Evolutionary conservation across 345 rosid species (phyloP).

Genomic region (Aurinia saxatilis): DNA sequence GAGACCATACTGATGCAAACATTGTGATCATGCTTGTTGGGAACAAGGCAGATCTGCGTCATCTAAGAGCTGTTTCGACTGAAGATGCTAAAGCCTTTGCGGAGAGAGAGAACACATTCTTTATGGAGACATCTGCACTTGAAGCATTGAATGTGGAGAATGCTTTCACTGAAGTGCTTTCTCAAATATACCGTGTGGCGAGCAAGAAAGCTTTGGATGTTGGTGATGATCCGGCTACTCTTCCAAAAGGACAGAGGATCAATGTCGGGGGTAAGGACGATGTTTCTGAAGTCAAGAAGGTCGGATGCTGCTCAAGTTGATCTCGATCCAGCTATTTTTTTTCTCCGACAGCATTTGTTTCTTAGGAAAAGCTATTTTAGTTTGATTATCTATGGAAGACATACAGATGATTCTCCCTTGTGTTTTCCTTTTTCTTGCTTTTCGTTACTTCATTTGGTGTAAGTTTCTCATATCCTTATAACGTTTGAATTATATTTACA

Average conservation of each 20-base stretch:
- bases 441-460: conserved; percentile 1
- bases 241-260: conserved; percentile 68
- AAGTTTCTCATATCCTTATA: conserved; percentile 10
- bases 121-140: conserved; percentile 90
- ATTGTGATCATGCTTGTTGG: conserved; percentile 90
- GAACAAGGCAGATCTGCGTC: conserved; percentile 81
- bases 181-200: conserved; percentile 69
- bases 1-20: conserved; percentile 76
- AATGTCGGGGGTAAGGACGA: conserved; percentile 60
- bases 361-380: conserved; percentile 5
- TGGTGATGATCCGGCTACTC: conserved; percentile 54
- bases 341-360: conserved; percentile 1
- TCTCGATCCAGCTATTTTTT: background rate
- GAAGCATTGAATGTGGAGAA: conserved; percentile 75
- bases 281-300: conserved; percentile 64
- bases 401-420: conserved; percentile 9
- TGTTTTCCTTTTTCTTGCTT: conserved; percentile 1
- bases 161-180: conserved; percentile 74
- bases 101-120: conserved; percentile 63
- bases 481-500: background rate
- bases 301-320: conserved; percentile 52
- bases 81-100: conserved; percentile 71
- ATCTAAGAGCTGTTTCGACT: conserved; percentile 65
- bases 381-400: background rate
- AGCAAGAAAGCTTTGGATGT: conserved; percentile 62